A percentile compares a stretch with the other conserved stretches of the same genome.
Conservation (phyloP, 2,329 filamentous ascomycete species). For the Corynespora cassiicola region DNA sequence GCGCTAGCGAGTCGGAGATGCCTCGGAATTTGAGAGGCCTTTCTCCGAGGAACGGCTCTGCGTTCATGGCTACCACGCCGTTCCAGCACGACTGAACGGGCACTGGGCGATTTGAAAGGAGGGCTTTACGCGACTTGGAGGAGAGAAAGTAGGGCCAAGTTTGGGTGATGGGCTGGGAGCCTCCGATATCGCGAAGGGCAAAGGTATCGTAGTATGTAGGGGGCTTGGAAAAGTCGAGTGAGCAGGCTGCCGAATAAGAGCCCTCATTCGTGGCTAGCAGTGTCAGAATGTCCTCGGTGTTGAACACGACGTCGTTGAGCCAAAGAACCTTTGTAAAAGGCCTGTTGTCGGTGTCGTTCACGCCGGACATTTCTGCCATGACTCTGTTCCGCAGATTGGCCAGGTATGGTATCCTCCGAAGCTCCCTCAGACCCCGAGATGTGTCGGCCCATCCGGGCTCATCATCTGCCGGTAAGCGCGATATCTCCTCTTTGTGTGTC, state of each 20-base stretch:
- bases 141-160: conserved; percentile 66
- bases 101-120: conserved; percentile 60
- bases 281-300: conserved; percentile 61
- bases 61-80: conserved; percentile 53
- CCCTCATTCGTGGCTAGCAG: conserved; percentile 64
- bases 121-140: conserved; percentile 56
- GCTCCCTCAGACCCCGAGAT: conserved; percentile 56
- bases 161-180: conserved; percentile 57
- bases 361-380: conserved; percentile 60
- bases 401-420: conserved; percentile 72
- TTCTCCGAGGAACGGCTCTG: conserved; percentile 17
- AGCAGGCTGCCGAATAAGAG: conserved; percentile 66
- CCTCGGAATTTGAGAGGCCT: conserved; percentile 64
- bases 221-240: conserved; percentile 64
- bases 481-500: conserved; percentile 52
- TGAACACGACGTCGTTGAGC: conserved; percentile 68
- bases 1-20: conserved; percentile 64
- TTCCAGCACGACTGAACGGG: conserved; percentile 71
- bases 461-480: neutral
- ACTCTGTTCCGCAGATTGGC: conserved; percentile 67
- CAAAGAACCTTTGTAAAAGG: conserved; percentile 66
- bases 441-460: conserved; percentile 69
- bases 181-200: conserved; percentile 62
- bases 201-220: conserved; percentile 67
- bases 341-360: conserved; percentile 51